Evolutionary conservation across 176 grass and related monocot species (phyloP), one percentile per base, ranked within the genome.

Genomic region (Phoenix roebelenii): DNA sequence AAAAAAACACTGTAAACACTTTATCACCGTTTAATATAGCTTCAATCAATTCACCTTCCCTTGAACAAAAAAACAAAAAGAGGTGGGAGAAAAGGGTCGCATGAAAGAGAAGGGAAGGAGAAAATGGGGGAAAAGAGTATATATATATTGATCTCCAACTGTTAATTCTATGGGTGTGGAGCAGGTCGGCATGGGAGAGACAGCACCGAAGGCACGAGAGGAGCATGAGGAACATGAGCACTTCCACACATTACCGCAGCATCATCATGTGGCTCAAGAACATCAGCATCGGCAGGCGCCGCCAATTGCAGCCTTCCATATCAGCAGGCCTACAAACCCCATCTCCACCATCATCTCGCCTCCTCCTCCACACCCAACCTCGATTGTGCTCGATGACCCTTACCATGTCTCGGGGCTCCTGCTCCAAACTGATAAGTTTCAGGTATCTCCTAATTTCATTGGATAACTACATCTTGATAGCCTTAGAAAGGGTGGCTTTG

Each of bases 361-460:
- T 23, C 77, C 80, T 16, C 32, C 64, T 0, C 50, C 68, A 49
- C 74, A 77, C 63, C 82, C 73, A 67, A 72, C 79, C 19, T 73
- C 73, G 1, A 56, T 61, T 53, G 30, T 76, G 29, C 71, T 96
- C 16, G 69, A 54, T 57, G 74, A 90, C 44, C 49, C 61, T 15
- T 85, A 82, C 24, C 70, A 75, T 63, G 76, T 85, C 51, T 54
- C 69, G 1, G 23, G 58, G 23, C 50, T 72, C 16, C 57, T 98
- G 39, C 81, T 88, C 15, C 87, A 88, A 74, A 55, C 83, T 53
- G 82, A 90, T 22, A 98, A 98, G 58, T 85, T 85, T 68, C 75
- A 77, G 87, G 93, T 98, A 63, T 15, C 9, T 14, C 35, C 10
- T 44, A 2, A 44, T 44, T 12, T 44, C 35, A 44, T 14, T 12